Base-by-base conservation (phyloP, 257 asterid genomes). In the Perilla frutescens region DNA sequence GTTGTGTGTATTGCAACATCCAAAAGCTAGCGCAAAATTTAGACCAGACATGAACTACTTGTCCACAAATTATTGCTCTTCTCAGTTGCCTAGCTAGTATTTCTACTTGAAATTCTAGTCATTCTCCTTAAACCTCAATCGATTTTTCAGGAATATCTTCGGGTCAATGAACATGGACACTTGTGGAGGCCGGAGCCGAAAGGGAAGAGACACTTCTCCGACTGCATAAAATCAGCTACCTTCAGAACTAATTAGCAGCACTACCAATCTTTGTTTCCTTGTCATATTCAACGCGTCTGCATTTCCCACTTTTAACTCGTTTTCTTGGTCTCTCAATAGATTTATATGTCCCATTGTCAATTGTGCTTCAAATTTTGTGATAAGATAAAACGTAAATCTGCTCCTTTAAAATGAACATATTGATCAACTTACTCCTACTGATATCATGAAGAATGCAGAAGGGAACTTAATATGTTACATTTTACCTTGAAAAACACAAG, bases 131-230 rank as follows among this genome's bases (percentile, higher is more conserved):
- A 20, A 50, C 71, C 11, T 29, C 7, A 11, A 12, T 34, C 13
- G 12, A 20, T 32, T 59, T 64, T 64, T 45, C 70, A 70, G 81
- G 76, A 61, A 26, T n/a, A 68, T 67, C 58, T 59, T 40, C 4
- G 13, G 65, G 31, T 69, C 47, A 14, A 68, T 9, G 45, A 62
- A 49, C 40, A 43, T 29, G 44, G 40, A 12, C 36, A 13, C 44
- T 29, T 40, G 4, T 47, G 60, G 53, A 62, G 63, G 59, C 75
- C 11, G 3, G 59, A 1, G 10, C 70, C 31, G 32, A 13, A 48
- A 68, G 31, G 36, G 68, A 73, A 62, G 58, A 55, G 68, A n/a
- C 41, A 2, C 57, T 40, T 26, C 65, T 50, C 56, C 32, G 11
- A 26, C 54, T 66, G 50, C 43, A 29, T 10, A n/a, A 77, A 29